Percentiles rank a stretch among this genome's conserved stretches.
These are phyloP conservation scores for Claviceps digitariae DNA, from an alignment of 2,329 filamentous ascomycete genomes.

Conservation along the genomic window DNA sequence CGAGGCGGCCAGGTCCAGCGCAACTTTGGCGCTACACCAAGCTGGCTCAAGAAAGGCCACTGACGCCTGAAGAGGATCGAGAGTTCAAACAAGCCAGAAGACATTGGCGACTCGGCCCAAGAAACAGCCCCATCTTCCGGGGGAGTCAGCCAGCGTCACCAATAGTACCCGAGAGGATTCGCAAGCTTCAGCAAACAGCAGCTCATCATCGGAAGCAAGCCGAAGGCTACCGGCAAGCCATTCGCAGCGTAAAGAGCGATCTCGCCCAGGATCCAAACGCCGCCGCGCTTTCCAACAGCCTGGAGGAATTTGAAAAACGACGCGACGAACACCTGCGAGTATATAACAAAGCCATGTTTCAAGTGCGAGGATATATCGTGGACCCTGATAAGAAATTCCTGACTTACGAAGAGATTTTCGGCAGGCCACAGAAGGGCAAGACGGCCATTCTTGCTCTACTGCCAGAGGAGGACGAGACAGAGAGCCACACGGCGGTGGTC, in stretches of 20 bases:
- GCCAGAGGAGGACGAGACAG: not conserved
- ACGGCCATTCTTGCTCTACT: constrained; percentile 2
- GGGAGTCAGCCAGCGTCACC: constrained; percentile 8
- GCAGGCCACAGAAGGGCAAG: constrained; percentile 11
- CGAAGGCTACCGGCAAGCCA: constrained; percentile 13
- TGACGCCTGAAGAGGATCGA: constrained; percentile 19
- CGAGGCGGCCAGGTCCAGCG: constrained; percentile 18
- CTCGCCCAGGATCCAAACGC: constrained; percentile 4
- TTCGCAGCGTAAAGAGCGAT: constrained; percentile 13
- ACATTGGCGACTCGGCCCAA: constrained; percentile 18
- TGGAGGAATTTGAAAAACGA: constrained; percentile 13
- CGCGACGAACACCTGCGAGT: constrained; percentile 13
- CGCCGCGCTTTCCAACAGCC: not conserved
- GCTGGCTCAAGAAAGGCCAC: constrained; percentile 16
- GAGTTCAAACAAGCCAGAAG: constrained; percentile 23
- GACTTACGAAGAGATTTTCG: constrained; percentile 17
- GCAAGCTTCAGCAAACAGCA: constrained; percentile 15
- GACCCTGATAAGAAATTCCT: constrained; percentile 16
- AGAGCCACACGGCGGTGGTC: not conserved
- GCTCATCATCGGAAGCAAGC: constrained; percentile 19
- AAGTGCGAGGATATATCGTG: constrained; percentile 14
- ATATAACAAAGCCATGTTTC: constrained; percentile 15
- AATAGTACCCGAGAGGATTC: constrained; percentile 11
- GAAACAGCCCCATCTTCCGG: constrained; percentile 13
- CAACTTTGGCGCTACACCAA: constrained; percentile 21